Evolutionary conservation across 306 rosid species (phyloP).

Genomic region (Oxytropis ochrocephala): DNA sequence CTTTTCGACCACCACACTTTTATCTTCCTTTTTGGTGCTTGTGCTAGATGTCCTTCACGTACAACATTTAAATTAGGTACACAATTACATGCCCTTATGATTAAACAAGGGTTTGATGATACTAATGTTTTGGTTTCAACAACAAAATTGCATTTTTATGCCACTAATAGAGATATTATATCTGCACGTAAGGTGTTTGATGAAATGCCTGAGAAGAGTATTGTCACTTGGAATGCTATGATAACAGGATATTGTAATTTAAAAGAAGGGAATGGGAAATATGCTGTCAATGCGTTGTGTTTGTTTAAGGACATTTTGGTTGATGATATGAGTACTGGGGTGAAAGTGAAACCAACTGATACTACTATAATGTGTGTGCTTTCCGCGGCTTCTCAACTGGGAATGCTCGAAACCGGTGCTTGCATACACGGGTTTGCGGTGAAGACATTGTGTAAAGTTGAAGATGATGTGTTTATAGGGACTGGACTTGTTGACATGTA

Average conservation of each 20-base stretch:
- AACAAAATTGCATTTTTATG: constrained; percentile 50
- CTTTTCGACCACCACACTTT: constrained; percentile 43
- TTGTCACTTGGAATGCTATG: constrained; percentile 70
- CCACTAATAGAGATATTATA: constrained; percentile 45
- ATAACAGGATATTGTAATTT: constrained; percentile 58
- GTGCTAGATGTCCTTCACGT: constrained; percentile 57
- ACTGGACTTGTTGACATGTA: constrained; percentile 81
- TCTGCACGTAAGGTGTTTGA: constrained; percentile 63
- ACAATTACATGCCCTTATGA: constrained; percentile 43
- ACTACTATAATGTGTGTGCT: constrained; percentile 60
- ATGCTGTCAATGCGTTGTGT: constrained; percentile 34
- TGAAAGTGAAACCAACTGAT: constrained; percentile 44
- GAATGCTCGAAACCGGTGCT: constrained; percentile 52
- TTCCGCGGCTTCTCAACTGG: constrained; percentile 60
- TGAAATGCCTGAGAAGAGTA: constrained; percentile 51
- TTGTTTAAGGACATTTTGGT: constrained; percentile 56
- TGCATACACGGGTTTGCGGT: constrained; percentile 57
- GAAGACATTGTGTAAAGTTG: constrained; percentile 41
- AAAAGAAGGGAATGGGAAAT: constrained; percentile 23
- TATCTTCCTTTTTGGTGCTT: constrained; percentile 65
- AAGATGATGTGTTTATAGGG: constrained; percentile 69
- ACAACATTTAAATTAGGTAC: constrained; percentile 47
- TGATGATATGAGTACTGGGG: constrained; percentile 25
- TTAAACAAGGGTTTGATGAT: constrained; percentile 34
- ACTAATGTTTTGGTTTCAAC: constrained; percentile 49